These are phyloP conservation scores for Puya raimondii DNA, from an alignment of 176 grass and related monocot species.

Conservation along the genomic window DNA sequence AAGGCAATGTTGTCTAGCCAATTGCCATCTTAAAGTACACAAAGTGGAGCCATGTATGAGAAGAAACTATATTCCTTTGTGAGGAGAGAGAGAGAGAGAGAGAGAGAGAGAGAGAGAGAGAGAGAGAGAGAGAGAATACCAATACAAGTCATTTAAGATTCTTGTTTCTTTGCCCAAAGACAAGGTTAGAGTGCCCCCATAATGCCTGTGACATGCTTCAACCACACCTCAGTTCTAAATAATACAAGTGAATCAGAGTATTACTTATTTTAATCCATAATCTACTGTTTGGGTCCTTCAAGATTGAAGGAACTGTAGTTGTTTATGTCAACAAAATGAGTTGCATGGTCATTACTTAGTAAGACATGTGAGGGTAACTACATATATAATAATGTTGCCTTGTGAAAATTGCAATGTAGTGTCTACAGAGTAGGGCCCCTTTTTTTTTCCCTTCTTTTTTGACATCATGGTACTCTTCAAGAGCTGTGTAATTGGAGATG, in stretches of 20 bases:
- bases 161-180: conserved; percentile 4
- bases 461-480: too few species aligned
- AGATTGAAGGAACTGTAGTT: too few species aligned
- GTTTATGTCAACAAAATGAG: too few species aligned
- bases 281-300: too few species aligned
- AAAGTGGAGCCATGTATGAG: conserved; percentile 28
- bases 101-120: conserved; percentile 27
- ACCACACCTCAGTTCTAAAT: neutral
- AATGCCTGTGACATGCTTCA: neutral
- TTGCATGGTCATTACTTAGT: too few species aligned
- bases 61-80: conserved; percentile 22
- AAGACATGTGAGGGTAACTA: too few species aligned
- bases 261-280: neutral
- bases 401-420: too few species aligned
- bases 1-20: conserved; percentile 34
- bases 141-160: neutral
- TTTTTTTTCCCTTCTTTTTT: too few species aligned
- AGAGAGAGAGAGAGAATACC: neutral
- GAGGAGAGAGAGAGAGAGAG: conserved; percentile 18
- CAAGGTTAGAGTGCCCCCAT: neutral
- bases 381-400: too few species aligned
- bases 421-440: too few species aligned
- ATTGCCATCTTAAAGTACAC: conserved; percentile 39
- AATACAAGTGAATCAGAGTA: neutral
- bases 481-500: too few species aligned